Conservation (phyloP, 495 filamentous ascomycete species). For the Collariella sp. region DNA sequence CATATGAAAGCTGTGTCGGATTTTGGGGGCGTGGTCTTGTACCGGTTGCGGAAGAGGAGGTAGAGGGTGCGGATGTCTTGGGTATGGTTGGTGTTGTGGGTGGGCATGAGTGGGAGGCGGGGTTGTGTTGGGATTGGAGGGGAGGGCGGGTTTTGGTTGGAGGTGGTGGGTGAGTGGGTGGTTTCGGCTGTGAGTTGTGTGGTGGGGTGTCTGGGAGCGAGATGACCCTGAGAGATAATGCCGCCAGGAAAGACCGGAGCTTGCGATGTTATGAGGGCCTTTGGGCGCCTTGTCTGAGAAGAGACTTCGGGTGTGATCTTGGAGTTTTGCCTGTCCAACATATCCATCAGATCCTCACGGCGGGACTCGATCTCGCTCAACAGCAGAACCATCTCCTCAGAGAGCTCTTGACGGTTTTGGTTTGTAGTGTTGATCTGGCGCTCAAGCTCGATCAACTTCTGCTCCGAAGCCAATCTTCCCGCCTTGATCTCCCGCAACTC, state of each 20-base stretch:
- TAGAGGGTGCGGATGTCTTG: conserved; percentile 16
- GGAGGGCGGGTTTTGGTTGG: conserved; percentile 3
- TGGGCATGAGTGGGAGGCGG: background rate
- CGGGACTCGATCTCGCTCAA: conserved; percentile 8
- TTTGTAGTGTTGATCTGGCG: background rate
- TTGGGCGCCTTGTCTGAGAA: background rate
- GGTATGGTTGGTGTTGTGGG: background rate
- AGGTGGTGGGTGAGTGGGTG: background rate
- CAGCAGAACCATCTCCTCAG: conserved; percentile 2
- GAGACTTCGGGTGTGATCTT: background rate
- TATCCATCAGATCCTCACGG: conserved; percentile 9
- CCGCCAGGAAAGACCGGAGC: background rate
- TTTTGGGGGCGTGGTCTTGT: conserved; percentile 14
- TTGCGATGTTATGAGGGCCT: background rate
- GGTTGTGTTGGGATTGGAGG: background rate
- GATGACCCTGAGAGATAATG: too few relatives aligned
- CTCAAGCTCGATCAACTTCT: conserved; percentile 14
- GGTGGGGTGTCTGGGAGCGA: too few relatives aligned
- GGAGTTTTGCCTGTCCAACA: conserved; percentile 4
- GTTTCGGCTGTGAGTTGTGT: background rate
- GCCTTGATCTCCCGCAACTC: conserved; percentile 14
- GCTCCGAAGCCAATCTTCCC: conserved; percentile 6
- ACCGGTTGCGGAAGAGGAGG: conserved; percentile 11
- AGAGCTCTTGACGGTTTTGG: background rate
- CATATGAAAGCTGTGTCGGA: conserved; percentile 21